phyloP scores from a whole-genome alignment of 164 flowering plant species.

The Chloranthus sessilifolius region DNA sequence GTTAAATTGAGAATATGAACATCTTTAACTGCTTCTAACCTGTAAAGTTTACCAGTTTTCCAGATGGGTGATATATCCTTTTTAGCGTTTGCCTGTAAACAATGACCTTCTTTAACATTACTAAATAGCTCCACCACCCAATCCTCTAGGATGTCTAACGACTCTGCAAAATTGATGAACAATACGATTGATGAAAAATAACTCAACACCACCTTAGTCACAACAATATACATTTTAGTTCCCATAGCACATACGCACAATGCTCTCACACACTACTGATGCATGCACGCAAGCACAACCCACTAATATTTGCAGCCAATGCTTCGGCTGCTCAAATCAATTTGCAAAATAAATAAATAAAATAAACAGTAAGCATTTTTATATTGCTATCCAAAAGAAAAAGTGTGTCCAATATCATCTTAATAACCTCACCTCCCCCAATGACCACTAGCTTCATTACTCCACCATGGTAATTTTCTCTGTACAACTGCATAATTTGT shows the following conservation, averaged over 20 bases:
- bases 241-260: too few relatives aligned
- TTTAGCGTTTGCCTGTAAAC: conserved; percentile 22
- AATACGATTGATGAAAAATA: conserved; percentile 6
- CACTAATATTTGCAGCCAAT: too few relatives aligned
- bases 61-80: conserved; percentile 59
- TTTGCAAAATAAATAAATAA: too few relatives aligned
- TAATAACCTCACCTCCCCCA: conserved; percentile 87
- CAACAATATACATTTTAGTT: too few relatives aligned
- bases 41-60: conserved; percentile 74
- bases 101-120: conserved; percentile 47
- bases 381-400: too few relatives aligned
- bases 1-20: conserved; percentile 75
- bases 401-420: too few relatives aligned
- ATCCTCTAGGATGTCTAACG: conserved; percentile 72
- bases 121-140: conserved; percentile 82
- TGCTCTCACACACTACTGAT: too few relatives aligned
- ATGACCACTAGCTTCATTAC: conserved; percentile 90
- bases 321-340: too few relatives aligned
- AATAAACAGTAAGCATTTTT: too few relatives aligned
- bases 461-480: conserved; percentile 68
- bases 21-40: conserved; percentile 90
- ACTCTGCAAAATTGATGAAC: conserved; percentile 48
- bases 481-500: conserved; percentile 57
- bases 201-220: too few relatives aligned
- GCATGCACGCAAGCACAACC: too few relatives aligned